Base-by-base conservation (phyloP, 805 yeast genomes). In the Nakazawaea wickerhamii region DNA sequence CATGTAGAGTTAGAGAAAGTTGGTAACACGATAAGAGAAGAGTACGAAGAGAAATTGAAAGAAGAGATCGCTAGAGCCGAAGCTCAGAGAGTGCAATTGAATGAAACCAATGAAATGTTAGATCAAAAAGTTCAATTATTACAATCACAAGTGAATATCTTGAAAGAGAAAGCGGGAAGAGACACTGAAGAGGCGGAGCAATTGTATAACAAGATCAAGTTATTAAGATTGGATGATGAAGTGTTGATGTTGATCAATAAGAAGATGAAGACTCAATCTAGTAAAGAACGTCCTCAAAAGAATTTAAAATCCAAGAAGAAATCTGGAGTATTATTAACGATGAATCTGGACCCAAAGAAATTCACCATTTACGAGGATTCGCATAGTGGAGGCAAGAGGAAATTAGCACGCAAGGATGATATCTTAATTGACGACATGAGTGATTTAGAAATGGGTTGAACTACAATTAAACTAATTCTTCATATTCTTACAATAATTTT, bases 61-160 rank as follows among this genome's bases (percentile, higher is more conserved):
- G 21, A 38, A 17, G 34, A 38, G 21, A 10, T 23, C 5, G 13
- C 8, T 4, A 30, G 17, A 30, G 13, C 28, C 5, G 22, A 17
- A 10, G 30, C 9, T 5, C 28, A 18, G 20, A 18, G 19, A 14
- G 15, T 13, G 10, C 27, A 11, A 10, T 19, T 27, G 25, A 13
- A 8, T 6, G 40, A 36, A 5, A 17, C 23, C 11, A 36, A 36
- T 28, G 40, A 36, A 9, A 18, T 32, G 17, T 18, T 33, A 9
- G 38, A 34, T 11, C 43, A 33, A n/a, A 40, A 40, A n/a, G 34
- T 40, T 11, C 33, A 40, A 20, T 27, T 40, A 10, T 35, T 41
- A 18, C 30, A 34, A 20, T 34, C 44, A 11, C 39, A 41, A 26
- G 21, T 41, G 6, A 35, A 17, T 20, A 19, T 28, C 23, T 20